Conservation (phyloP, 2,329 filamentous ascomycete genomes). For the Curvularia hawaiiensis region DNA sequence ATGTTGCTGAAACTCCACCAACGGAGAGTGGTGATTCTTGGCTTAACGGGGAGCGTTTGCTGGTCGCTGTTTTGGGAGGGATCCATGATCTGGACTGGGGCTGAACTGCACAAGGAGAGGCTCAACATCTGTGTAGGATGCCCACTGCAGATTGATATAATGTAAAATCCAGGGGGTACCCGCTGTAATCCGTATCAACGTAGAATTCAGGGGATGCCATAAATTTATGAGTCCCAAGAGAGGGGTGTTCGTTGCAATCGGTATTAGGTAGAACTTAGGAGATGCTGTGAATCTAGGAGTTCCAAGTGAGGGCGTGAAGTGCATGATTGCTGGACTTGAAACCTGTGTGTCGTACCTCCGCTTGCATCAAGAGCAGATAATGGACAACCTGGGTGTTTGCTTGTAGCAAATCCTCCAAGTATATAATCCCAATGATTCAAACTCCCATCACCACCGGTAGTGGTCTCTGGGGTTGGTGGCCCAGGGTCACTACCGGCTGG, state of each 20-base stretch:
- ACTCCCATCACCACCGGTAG: too few species aligned
- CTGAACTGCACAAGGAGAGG: constrained; percentile 1
- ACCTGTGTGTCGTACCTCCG: constrained; percentile 51
- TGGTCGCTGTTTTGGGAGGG: background rate
- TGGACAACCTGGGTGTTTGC: constrained; percentile 37
- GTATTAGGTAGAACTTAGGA: background rate
- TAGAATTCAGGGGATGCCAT: too few species aligned
- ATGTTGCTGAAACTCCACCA: background rate
- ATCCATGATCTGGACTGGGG: background rate
- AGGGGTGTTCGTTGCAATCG: too few species aligned
- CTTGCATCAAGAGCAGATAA: constrained; percentile 41
- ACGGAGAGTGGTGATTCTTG: background rate
- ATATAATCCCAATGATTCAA: constrained; percentile 46
- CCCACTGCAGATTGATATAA: background rate
- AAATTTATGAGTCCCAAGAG: too few species aligned
- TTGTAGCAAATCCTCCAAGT: constrained; percentile 45
- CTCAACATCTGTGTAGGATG: background rate
- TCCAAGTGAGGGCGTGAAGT: background rate
- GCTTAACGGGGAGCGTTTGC: background rate
- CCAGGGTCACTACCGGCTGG: too few species aligned
- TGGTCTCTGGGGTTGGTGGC: too few species aligned
- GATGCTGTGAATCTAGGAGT: background rate
- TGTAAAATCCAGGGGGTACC: background rate
- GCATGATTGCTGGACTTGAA: background rate
- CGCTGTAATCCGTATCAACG: too few species aligned